Base-by-base conservation (phyloP, 305 asterid species). In the Fraxinus nigra region DNA sequence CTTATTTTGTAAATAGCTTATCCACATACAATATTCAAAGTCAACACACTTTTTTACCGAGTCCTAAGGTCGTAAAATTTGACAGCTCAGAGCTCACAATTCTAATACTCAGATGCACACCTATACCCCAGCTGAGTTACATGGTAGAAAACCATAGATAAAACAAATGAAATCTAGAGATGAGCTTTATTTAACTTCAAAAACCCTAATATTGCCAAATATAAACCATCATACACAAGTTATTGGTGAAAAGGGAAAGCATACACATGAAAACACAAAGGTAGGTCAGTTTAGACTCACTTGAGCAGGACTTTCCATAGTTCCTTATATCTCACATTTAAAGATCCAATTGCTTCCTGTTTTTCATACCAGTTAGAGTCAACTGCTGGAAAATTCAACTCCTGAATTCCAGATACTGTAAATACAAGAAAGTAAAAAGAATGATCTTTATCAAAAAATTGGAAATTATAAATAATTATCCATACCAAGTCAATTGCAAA, bases 291-390 rank as follows among this genome's bases (percentile, higher is more conserved):
- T 43, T 43, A 83, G 82, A 91, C 99, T 89, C 88, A 96, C 99
- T 91, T 92, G 78, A 85, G 89, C 43, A 77, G 83, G 77, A 82
- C 84, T 77, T 54, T 77, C 98, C 98, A 94, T 28, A 90, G 67
- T 81, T 97, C 94, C 87, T 89, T 89, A 82, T 96, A 96, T 91
- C 88, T 89, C 87, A 59, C 81, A 89, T 94, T 87, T 88, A 93
- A 85, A 78, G 95, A 93, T 86, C 83, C 88, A 87, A 96, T 93
- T 72, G 93, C 98, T 86, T 93, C 97, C 79, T 77, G 86, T 85
- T 93, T 96, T 81, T 88, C 85, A 81, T 87, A 84, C 97, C 97
- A 94, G 87, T 83, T 61, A 63, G 88, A 77, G 84, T 91, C 98
- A 78, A 67, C 85, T 87, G 88, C 85, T 18, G 90, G 82, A 84